These are phyloP conservation scores for Paulownia fortunei DNA, from an alignment of 257 asterid species.

Conservation along the genomic window DNA sequence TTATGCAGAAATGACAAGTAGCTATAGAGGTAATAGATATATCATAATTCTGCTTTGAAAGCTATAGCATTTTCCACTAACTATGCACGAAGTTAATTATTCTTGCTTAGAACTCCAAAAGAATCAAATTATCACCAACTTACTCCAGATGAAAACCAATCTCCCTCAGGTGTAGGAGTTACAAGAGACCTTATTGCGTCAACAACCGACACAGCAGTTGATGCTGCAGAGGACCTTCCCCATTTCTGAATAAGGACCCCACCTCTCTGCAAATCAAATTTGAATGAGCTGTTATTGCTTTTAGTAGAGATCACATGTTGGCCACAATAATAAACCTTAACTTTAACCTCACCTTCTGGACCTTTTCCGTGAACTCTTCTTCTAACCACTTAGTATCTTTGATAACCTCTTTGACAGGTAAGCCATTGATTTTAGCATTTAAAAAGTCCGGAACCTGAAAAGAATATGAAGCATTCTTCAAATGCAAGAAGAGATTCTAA, in stretches of 20 bases:
- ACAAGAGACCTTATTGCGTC: conserved; percentile 92
- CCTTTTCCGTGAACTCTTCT: conserved; percentile 86
- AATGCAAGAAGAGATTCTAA: not conserved
- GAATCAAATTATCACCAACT: conserved; percentile 35
- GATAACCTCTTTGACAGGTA: conserved; percentile 85
- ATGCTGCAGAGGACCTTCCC: conserved; percentile 99
- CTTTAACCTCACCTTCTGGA: conserved; percentile 72
- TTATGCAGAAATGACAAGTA: no score
- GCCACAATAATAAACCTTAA: not conserved
- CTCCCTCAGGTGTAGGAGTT: conserved; percentile 92
- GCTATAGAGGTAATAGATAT: not conserved
- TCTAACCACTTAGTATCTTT: conserved; percentile 88
- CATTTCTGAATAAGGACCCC: conserved; percentile 94
- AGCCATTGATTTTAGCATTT: conserved; percentile 82
- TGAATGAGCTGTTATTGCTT: not conserved
- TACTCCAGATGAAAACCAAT: conserved; percentile 97
- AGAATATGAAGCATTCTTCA: not conserved
- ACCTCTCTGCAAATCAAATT: conserved; percentile 73
- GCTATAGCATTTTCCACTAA: not conserved
- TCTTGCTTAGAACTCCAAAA: not conserved
- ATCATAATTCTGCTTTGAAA: not conserved
- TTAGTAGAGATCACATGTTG: not conserved
- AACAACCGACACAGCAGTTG: conserved; percentile 88
- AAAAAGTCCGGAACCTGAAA: conserved; percentile 92
- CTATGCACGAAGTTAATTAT: not conserved